phyloP scores from a whole-genome alignment of 169 alveolate species.

The Besnoitia besnoiti region DNA sequence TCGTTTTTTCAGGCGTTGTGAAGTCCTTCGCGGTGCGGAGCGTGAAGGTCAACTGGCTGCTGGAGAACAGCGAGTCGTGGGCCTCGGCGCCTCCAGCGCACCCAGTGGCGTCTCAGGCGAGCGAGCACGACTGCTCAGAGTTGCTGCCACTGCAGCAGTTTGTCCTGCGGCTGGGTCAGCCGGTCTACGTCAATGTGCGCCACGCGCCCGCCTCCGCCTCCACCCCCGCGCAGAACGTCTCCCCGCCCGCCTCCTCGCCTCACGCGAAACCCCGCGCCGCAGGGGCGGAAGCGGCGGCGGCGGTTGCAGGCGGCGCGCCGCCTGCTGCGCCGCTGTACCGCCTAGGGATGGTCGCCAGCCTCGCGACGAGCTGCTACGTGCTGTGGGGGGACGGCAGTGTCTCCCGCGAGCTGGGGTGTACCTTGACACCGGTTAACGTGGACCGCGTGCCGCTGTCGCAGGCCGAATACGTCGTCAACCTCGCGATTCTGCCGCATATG shows the following conservation, averaged over 20 bases:
- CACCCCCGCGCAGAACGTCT: background rate
- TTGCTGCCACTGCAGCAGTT: slow-evolving; percentile 53
- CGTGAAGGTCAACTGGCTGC: slow-evolving; percentile 40
- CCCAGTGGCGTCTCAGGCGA: slow-evolving; percentile 23
- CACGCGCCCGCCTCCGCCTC: background rate
- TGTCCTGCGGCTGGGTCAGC: slow-evolving; percentile 45
- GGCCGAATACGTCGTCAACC: slow-evolving; percentile 13
- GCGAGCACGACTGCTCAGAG: slow-evolving; percentile 6
- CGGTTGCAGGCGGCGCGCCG: background rate
- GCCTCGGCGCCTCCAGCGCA: slow-evolving; percentile 11
- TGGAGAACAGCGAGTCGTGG: slow-evolving; percentile 29
- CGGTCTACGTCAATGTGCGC: slow-evolving; percentile 38
- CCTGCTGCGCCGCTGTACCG: background rate
- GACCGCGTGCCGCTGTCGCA: slow-evolving; percentile 40
- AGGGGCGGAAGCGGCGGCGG: background rate
- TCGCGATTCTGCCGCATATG: slow-evolving; percentile 54
- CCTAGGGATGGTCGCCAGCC: slow-evolving; percentile 12
- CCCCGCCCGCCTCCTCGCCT: background rate
- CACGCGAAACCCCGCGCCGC: background rate
- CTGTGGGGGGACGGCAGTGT: slow-evolving; percentile 4
- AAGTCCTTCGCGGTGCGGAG: slow-evolving; percentile 53
- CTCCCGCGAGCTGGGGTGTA: background rate
- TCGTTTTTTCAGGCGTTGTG: slow-evolving; percentile 25
- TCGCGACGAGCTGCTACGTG: slow-evolving; percentile 2
- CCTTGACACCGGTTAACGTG: slow-evolving; percentile 28